Conservation (phyloP, 345 rosid species). For the Psidium friedrichsthalianum region DNA sequence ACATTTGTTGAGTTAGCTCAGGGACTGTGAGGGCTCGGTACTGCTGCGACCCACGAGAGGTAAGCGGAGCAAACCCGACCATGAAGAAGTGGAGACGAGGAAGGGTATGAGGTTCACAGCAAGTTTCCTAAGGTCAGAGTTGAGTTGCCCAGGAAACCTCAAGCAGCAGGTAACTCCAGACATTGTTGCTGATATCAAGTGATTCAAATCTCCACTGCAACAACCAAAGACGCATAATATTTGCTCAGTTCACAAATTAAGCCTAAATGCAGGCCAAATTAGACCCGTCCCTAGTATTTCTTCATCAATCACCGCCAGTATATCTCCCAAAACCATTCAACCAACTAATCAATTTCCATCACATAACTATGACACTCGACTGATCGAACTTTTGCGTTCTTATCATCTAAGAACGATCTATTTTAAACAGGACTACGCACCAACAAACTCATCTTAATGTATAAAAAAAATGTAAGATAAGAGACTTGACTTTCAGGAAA, state of each 20-base stretch:
- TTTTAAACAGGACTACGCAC: not conserved
- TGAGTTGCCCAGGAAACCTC: constrained; percentile 32
- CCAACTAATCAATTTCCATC: not conserved
- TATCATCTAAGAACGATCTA: not conserved
- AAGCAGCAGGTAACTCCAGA: constrained; percentile 34
- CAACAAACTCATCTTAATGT: not conserved
- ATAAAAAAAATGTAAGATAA: not conserved
- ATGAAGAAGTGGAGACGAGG: constrained; percentile 76
- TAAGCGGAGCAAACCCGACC: constrained; percentile 82
- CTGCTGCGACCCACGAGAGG: constrained; percentile 70
- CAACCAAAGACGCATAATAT: not conserved
- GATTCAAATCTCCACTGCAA: constrained; percentile 31
- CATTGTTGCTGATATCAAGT: constrained; percentile 34
- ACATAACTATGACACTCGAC: not conserved
- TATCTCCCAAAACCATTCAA: not conserved
- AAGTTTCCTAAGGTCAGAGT: constrained; percentile 30
- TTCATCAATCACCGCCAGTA: not conserved
- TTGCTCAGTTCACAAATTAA: not conserved
- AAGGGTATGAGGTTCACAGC: constrained; percentile 54
- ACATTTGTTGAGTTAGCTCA: constrained; percentile 73
- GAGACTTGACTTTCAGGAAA: not conserved
- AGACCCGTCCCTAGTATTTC: not conserved
- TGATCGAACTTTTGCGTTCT: not conserved
- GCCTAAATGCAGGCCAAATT: not conserved
- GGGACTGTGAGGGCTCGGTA: constrained; percentile 67